A percentile compares a stretch with the other conserved stretches of the same genome.
These are phyloP conservation scores for Linanthus parryae DNA, from an alignment of 148 eudicot species.

Conservation along the genomic window DNA sequence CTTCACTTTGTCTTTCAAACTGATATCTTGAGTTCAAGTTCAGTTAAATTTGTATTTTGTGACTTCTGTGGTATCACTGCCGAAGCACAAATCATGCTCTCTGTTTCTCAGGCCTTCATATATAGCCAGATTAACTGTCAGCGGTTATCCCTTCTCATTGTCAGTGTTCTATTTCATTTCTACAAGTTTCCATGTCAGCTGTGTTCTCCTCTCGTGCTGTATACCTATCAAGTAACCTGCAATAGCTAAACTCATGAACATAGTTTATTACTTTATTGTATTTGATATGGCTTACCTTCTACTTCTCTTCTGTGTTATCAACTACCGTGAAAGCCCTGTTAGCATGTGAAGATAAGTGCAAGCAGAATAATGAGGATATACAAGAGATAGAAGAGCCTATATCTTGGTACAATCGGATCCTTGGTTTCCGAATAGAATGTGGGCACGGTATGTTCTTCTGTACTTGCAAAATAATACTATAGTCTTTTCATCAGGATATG, in stretches of 20 bases:
- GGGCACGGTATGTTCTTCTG: conserved; percentile 84
- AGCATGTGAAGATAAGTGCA: conserved; percentile 46
- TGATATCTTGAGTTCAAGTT: no score
- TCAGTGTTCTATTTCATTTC: no score
- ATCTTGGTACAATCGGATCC: conserved; percentile 79
- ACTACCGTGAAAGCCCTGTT: conserved; percentile 40
- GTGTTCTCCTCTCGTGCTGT: background rate
- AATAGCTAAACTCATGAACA: background rate
- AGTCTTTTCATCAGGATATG: background rate
- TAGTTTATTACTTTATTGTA: background rate
- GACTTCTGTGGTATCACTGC: no score
- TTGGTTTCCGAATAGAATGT: conserved; percentile 82
- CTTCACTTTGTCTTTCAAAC: no score
- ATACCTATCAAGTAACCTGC: conserved; percentile 1
- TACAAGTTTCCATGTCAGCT: conserved; percentile 2
- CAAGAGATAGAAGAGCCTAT: conserved; percentile 69
- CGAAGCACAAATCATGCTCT: no score
- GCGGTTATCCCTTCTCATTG: no score
- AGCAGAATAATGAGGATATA: conserved; percentile 27
- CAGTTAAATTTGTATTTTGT: no score
- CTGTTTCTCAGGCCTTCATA: no score
- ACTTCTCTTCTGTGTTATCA: conserved; percentile 1
- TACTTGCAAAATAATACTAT: conserved; percentile 4
- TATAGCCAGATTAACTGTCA: no score
- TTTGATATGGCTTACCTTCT: background rate